Percentiles rank a stretch among this genome's conserved stretches.
phyloP scores from a whole-genome alignment of 495 filamentous ascomycete genomes.

The Hypoxylon lienhwacheense region DNA sequence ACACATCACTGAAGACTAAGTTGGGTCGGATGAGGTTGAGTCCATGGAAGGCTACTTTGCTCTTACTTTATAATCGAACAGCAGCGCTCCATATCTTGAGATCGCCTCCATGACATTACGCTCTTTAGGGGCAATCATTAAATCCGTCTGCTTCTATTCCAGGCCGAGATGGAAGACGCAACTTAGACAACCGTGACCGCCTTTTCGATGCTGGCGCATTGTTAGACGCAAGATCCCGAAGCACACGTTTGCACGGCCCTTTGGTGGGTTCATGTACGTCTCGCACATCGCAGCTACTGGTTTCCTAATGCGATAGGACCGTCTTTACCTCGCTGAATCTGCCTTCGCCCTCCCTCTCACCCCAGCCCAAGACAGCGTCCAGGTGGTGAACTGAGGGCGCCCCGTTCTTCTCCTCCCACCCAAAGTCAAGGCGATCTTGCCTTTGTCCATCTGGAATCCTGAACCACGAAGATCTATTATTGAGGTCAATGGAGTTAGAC shows the following conservation, averaged over 20 bases:
- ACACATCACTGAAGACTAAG: slow-evolving; percentile 19
- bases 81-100: neutral
- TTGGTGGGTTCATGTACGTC: slow-evolving; percentile 15
- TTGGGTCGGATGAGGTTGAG: neutral
- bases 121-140: neutral
- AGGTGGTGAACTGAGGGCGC: neutral
- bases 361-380: neutral
- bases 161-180: slow-evolving; percentile 6
- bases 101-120: neutral
- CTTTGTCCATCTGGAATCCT: slow-evolving; percentile 5
- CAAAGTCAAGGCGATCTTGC: neutral
- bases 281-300: neutral
- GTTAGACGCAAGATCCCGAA: slow-evolving; percentile 14
- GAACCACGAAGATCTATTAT: slow-evolving; percentile 2
- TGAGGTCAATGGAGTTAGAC: neutral
- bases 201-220: slow-evolving; percentile 14
- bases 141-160: slow-evolving; percentile 17
- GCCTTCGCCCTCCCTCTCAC: neutral
- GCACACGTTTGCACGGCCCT: slow-evolving; percentile 1
- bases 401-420: neutral
- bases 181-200: slow-evolving; percentile 19
- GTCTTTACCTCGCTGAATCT: neutral
- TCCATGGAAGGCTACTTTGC: neutral
- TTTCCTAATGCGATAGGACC: neutral
- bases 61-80: slow-evolving; percentile 12